Evolutionary conservation across 1,139 yeast species (phyloP), one percentile per base, ranked within the genome.

Genomic region (Arxiozyma heterogenica): DNA sequence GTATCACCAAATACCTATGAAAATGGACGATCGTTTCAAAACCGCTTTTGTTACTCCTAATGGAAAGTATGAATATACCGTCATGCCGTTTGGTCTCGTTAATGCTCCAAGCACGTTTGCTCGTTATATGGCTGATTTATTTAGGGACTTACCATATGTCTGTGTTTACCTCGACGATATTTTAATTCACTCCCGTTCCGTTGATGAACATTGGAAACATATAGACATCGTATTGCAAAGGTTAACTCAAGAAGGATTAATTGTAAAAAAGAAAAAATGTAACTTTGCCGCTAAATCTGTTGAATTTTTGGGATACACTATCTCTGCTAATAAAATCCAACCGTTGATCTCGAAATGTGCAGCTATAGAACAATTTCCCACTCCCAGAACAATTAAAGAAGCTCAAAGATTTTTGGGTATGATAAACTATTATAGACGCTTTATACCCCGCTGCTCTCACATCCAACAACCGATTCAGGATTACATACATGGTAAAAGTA

Each of bases 121-220:
- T 11, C 48, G 57, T 4, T 52, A 51, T 38, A 60, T 60, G 59
- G 58, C 61, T 45, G 52, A 53, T n/a, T 22, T 58, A 2, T 52
- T 59, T 39, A 39, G 55, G 43, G 55, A 51, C 8, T 41, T 52
- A 39, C 50, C 55, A 12, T 63, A 57, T 52, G 61, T 59, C 11
- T 49, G 53, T 8, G 61, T 59, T 5, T 67, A 67, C 53, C 50
- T 67, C n/a, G 71, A 65, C 52, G 70, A 67, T 54, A 59, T 69
- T 21, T 43, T 67, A n/a, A n/a, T 34, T n/a, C 39, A 34, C 39
- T 38, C 17, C 56, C 39, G 41, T 57, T 15, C 47, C 38, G 38
- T 12, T 7, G 34, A 49, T 7, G 22, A 41, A 49, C 51, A 49
- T 30, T 18, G 18, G 23, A 27, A 41, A 12, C 44, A 49, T 39